These are phyloP conservation scores for Suillus sp. DNA, from an alignment of 768 basidiomycete genomes.

Conservation along the genomic window DNA sequence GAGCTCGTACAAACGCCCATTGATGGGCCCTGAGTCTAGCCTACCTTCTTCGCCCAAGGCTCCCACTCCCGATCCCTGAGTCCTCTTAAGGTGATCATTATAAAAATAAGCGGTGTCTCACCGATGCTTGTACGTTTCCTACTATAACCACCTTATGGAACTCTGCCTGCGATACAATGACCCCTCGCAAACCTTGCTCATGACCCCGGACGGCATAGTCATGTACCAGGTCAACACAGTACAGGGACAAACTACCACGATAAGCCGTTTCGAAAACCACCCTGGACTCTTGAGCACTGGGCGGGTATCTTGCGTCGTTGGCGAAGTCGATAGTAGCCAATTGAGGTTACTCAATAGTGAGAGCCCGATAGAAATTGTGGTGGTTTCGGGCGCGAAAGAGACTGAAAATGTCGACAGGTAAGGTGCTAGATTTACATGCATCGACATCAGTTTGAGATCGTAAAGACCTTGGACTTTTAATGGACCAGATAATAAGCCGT, in stretches of 20 bases:
- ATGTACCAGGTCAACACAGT: slow-evolving; percentile 39
- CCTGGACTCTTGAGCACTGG: slow-evolving; percentile 25
- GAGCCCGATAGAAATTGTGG: slow-evolving; percentile 15
- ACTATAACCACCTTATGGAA: slow-evolving; percentile 5
- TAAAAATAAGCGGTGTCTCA: background rate
- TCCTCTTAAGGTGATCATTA: background rate
- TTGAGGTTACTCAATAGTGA: slow-evolving; percentile 26
- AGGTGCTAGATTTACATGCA: slow-evolving; percentile 10
- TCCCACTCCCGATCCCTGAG: background rate
- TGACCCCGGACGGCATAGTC: slow-evolving; percentile 35
- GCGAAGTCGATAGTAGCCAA: slow-evolving; percentile 33
- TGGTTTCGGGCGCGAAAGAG: slow-evolving; percentile 15
- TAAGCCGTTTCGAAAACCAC: slow-evolving; percentile 28
- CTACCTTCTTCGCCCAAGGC: background rate
- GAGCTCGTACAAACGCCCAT: background rate
- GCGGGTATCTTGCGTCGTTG: slow-evolving; percentile 37
- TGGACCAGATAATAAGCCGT: slow-evolving; percentile 36
- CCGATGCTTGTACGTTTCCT: background rate
- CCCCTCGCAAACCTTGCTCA: slow-evolving; percentile 38
- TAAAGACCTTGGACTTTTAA: slow-evolving; percentile 41
- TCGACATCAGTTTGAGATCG: background rate
- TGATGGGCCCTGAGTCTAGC: slow-evolving; percentile 5
- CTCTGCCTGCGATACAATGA: slow-evolving; percentile 35
- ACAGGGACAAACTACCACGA: slow-evolving; percentile 4
- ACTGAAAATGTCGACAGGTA: slow-evolving; percentile 24